These are phyloP conservation scores for Gaeumannomyces tritici DNA, from an alignment of 2,329 filamentous ascomycete genomes.

Conservation along the genomic window DNA sequence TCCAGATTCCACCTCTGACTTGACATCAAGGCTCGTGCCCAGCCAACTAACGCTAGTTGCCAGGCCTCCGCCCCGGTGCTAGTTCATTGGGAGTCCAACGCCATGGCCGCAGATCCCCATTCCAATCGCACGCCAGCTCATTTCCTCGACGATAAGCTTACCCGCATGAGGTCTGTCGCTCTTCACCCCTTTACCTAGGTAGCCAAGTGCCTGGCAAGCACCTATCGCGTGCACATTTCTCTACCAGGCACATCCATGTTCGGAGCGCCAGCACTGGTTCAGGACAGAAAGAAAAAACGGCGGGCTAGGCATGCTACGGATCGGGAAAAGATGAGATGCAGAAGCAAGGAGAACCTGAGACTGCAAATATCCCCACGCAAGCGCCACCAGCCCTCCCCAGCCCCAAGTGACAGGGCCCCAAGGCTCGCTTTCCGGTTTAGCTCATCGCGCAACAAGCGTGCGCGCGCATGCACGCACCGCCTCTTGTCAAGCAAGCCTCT, in stretches of 20 bases:
- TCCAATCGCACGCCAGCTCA: not conserved
- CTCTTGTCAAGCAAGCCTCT: not conserved
- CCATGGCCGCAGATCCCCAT: not conserved
- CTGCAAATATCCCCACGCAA: not conserved
- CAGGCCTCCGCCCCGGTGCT: too few species aligned
- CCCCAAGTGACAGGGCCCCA: not conserved
- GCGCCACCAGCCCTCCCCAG: not conserved
- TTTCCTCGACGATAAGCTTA: not conserved
- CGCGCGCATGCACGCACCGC: not conserved
- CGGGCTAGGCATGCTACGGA: not conserved
- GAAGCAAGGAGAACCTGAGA: not conserved
- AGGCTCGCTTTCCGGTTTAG: not conserved
- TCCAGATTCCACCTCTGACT: too few species aligned
- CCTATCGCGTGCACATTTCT: not conserved
- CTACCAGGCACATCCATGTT: not conserved
- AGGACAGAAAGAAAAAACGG: not conserved
- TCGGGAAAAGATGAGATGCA: not conserved
- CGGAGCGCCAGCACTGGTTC: not conserved
- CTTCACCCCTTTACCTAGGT: not conserved
- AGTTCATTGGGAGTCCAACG: not conserved
- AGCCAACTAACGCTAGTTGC: too few species aligned
- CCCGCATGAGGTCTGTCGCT: not conserved
- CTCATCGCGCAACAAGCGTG: too few species aligned
- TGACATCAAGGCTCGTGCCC: too few species aligned
- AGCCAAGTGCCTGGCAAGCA: too few species aligned